Evolutionary conservation across 2,329 filamentous ascomycete species (phyloP), one percentile per base, ranked within the genome.

Genomic region (Cercospora sp.): DNA sequence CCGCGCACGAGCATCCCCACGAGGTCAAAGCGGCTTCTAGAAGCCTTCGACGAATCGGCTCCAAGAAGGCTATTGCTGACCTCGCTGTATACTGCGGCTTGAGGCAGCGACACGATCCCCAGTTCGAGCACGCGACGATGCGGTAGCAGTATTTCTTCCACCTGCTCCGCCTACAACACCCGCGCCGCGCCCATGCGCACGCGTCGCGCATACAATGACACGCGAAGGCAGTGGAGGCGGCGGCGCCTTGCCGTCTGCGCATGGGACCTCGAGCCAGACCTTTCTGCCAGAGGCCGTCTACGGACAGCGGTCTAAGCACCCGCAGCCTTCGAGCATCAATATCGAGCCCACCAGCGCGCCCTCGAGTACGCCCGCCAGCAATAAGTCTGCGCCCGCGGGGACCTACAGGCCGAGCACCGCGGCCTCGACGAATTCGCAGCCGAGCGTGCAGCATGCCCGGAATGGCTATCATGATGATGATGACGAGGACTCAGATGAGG

Each of bases 401-500:
- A 59, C 61, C 20, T 64, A 65, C 61, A 65, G 70, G 10, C 69
- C 67, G 16, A 26, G 58, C 39, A 70, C 61, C n/a, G 51, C 70
- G 57, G 63, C 70, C 31, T 63, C 72, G 48, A 51, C 64, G 12
- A 62, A 60, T 26, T 53, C 66, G 57, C 67, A 64, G 36, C 58
- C 67, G 2, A 70, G 73, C 31, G 70, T 76, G 12, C 69, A 72
- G 30, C 58, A 71, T 59, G 18, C 26, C 48, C 61, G 45, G 12
- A 62, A 31, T 45, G 60, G 60, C 20, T 39, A 45, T 48, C 33
- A 48, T 23, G 26, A 63, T 8, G 39, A 36, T 7, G 31, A 64
- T 42, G 62, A 78, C 74, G 65, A 86, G 61, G 73, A 73, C 13
- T 72, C 70, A 33, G 76, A 76, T 59, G 76, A 76, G 10, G 77